These are phyloP conservation scores for Cercospora sp. DNA, from an alignment of 2,329 filamentous ascomycete genomes.

Conservation along the genomic window DNA sequence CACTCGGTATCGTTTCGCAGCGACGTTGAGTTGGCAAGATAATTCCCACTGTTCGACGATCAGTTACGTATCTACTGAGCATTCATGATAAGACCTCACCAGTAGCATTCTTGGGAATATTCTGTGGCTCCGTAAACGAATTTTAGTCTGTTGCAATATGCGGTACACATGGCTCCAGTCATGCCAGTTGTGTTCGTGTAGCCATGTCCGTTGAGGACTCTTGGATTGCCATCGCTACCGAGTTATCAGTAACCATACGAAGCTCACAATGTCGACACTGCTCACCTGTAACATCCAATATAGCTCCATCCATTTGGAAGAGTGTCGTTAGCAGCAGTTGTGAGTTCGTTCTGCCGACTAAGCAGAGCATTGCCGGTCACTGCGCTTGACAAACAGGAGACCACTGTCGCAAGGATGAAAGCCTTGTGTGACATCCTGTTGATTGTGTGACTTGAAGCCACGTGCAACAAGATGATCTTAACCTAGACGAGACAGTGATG, in stretches of 20 bases:
- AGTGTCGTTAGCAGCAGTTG: slow-evolving; percentile 22
- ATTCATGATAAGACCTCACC: not conserved
- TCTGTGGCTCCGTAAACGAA: slow-evolving; percentile 35
- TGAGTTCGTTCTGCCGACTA: slow-evolving; percentile 11
- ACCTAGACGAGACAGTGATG: not conserved
- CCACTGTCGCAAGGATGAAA: not conserved
- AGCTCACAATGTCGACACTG: not conserved
- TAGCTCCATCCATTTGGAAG: slow-evolving; percentile 30
- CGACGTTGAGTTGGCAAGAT: slow-evolving; percentile 26
- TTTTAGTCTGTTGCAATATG: slow-evolving; percentile 25
- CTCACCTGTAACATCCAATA: slow-evolving; percentile 30
- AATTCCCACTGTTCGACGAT: slow-evolving; percentile 24
- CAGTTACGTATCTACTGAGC: not conserved
- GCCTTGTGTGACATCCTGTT: slow-evolving; percentile 1
- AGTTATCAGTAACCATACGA: not conserved
- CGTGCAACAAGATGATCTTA: slow-evolving; percentile 1
- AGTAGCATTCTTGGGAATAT: slow-evolving; percentile 23
- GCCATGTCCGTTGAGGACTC: slow-evolving; percentile 21
- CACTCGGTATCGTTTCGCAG: slow-evolving; percentile 31
- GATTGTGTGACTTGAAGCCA: not conserved
- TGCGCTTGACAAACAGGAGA: not conserved
- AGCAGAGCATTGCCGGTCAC: not conserved
- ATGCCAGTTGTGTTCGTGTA: slow-evolving; percentile 23
- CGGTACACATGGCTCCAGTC: slow-evolving; percentile 28
- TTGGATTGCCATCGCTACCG: slow-evolving; percentile 23